These are phyloP conservation scores for Neonectria punicea DNA, from an alignment of 2,329 filamentous ascomycete genomes.

Conservation along the genomic window DNA sequence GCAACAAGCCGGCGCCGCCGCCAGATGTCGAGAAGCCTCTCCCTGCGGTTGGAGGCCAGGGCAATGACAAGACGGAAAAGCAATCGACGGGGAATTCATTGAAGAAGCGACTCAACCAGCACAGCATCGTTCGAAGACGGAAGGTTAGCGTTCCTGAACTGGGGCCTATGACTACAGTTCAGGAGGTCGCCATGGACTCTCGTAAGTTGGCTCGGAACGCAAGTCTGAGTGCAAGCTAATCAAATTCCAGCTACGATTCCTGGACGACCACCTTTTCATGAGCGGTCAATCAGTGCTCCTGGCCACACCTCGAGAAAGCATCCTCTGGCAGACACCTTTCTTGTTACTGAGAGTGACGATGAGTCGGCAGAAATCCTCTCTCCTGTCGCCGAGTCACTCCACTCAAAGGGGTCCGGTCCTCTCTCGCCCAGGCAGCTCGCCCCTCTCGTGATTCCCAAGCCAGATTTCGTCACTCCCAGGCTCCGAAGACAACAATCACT, in stretches of 20 bases:
- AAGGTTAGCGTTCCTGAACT: conserved; percentile 74
- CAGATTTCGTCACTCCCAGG: conserved; percentile 30
- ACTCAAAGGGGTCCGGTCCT: conserved; percentile 40
- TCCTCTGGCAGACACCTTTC: conserved; percentile 38
- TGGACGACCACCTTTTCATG: conserved; percentile 70
- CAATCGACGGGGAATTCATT: conserved; percentile 52
- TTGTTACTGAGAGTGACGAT: conserved; percentile 38
- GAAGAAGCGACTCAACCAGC: conserved; percentile 66
- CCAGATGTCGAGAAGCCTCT: conserved; percentile 61
- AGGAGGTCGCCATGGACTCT: conserved; percentile 75
- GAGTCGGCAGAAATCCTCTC: conserved; percentile 37
- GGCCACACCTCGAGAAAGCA: conserved; percentile 61
- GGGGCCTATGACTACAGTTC: conserved; percentile 75
- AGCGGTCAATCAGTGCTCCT: conserved; percentile 72
- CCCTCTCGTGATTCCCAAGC: conserved; percentile 66
- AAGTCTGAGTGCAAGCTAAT: conserved; percentile 28
- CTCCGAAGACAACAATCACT: conserved; percentile 52
- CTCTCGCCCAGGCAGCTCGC: conserved; percentile 64
- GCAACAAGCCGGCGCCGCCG: conserved; percentile 56
- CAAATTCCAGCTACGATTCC: conserved; percentile 69
- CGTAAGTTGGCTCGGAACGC: conserved; percentile 59
- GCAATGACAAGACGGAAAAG: conserved; percentile 55
- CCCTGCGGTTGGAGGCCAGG: conserved; percentile 54
- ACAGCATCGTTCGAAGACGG: conserved; percentile 66
- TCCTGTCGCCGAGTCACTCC: conserved; percentile 40